Conservation (phyloP, 2,329 filamentous ascomycete species). For the Talaromyces albobiverticillius region DNA sequence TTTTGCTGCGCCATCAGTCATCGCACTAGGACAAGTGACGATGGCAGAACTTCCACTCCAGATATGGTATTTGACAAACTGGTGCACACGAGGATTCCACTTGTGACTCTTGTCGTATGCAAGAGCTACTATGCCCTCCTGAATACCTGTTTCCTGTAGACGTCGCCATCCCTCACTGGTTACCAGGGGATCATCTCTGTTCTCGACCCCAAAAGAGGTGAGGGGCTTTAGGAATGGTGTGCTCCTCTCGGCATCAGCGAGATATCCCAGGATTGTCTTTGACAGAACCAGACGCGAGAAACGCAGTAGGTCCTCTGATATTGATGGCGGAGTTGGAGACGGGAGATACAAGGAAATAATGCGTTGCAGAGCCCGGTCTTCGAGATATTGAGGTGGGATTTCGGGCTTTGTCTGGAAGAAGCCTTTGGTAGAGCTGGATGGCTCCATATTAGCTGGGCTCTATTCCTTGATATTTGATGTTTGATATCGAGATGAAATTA, state of each 20-base stretch:
- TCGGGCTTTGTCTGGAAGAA: constrained; percentile 23
- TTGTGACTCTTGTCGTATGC: constrained; percentile 17
- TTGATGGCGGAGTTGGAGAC: constrained; percentile 17
- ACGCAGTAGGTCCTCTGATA: constrained; percentile 20
- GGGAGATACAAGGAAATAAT: constrained; percentile 22
- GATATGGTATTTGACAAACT: constrained; percentile 22
- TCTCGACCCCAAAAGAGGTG: constrained; percentile 24
- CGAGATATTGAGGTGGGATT: constrained; percentile 19
- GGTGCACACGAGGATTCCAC: constrained; percentile 24
- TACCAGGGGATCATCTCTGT: constrained; percentile 22
- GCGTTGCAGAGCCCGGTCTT: constrained; percentile 21
- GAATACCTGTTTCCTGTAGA: constrained; percentile 23
- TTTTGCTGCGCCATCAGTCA: constrained; percentile 28
- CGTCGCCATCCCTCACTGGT: constrained; percentile 26
- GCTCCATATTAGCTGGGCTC: constrained; percentile 18
- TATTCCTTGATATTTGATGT: too few relatives aligned
- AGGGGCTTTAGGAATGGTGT: constrained; percentile 21
- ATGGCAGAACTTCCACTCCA: constrained; percentile 25
- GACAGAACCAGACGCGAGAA: constrained; percentile 23
- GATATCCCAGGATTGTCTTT: constrained; percentile 15
- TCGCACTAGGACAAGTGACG: constrained; percentile 25
- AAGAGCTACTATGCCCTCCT: constrained; percentile 24
- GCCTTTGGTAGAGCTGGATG: constrained; percentile 23
- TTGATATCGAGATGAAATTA: background rate
- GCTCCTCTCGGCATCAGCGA: constrained; percentile 23